A percentile compares a stretch with the other conserved stretches of the same genome.
These are phyloP conservation scores for Taphrina betulina DNA, from an alignment of 1,139 yeast species.

Conservation along the genomic window DNA sequence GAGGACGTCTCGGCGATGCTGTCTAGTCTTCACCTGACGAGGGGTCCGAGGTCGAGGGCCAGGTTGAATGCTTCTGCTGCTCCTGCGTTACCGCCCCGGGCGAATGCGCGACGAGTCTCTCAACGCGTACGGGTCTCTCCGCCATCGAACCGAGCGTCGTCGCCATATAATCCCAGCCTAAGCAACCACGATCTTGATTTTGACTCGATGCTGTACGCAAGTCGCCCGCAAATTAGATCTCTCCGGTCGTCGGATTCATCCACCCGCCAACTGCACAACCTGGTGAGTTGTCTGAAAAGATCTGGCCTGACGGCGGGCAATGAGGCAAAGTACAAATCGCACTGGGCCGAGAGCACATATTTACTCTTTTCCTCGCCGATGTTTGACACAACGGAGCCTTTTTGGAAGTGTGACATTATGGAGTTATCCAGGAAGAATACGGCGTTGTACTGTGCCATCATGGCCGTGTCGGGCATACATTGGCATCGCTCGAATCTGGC, in stretches of 20 bases:
- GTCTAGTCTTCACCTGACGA: slow-evolving; percentile 3
- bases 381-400: background rate
- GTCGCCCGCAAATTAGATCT: background rate
- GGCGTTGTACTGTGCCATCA: slow-evolving; percentile 13
- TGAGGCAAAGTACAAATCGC: slow-evolving; percentile 1
- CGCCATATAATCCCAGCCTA: slow-evolving; percentile 1
- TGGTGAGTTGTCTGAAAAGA: slow-evolving; percentile 6
- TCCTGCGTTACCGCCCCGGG: too few species aligned
- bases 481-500: background rate
- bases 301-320: background rate
- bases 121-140: slow-evolving; percentile 2
- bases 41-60: background rate
- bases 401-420: slow-evolving; percentile 7
- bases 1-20: slow-evolving; percentile 7
- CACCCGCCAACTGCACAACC: too few species aligned
- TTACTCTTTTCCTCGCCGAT: slow-evolving; percentile 8
- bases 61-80: background rate
- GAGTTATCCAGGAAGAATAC: background rate
- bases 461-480: slow-evolving; percentile 20
- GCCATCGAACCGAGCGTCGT: slow-evolving; percentile 14
- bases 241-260: too few species aligned
- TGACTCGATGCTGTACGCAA: background rate
- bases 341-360: slow-evolving; percentile 9
- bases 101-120: background rate
- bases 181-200: background rate